Evolutionary conservation across 345 rosid species (phyloP).

Genomic region (Clausena lansium): DNA sequence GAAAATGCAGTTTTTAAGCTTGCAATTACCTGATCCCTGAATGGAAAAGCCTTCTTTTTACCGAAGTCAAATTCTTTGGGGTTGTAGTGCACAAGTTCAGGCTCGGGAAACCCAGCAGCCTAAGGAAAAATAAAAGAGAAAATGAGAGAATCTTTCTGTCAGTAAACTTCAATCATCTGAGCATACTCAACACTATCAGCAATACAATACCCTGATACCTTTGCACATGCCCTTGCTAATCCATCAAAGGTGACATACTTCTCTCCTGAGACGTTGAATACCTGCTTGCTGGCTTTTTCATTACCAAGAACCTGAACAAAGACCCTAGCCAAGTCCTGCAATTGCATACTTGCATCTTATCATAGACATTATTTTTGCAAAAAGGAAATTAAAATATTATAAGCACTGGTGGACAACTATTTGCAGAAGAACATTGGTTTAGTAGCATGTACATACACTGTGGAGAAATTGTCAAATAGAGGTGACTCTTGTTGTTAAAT

Average conservation of each 20-base stretch:
- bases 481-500: not conserved
- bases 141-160: not conserved
- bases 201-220: constrained; percentile 43
- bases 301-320: constrained; percentile 76
- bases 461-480: not conserved
- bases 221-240: constrained; percentile 91
- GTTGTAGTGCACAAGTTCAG: constrained; percentile 79
- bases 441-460: not conserved
- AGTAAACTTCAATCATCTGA: not conserved
- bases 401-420: not conserved
- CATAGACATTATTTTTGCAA: not conserved
- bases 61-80: constrained; percentile 94
- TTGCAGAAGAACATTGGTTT: not conserved
- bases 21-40: constrained; percentile 84
- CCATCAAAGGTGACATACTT: constrained; percentile 90
- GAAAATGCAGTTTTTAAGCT: not conserved
- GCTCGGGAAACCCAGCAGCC: constrained; percentile 98
- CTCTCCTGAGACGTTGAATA: constrained; percentile 91
- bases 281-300: constrained; percentile 80
- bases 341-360: constrained; percentile 15
- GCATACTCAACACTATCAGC: not conserved
- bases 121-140: constrained; percentile 20
- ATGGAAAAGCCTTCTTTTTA: constrained; percentile 96
- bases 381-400: not conserved
- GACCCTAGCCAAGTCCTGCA: constrained; percentile 86